A percentile compares a stretch with the other conserved stretches of the same genome.
Evolutionary conservation across 2,329 filamentous ascomycete species (phyloP).

Genomic region (Corinectria fuckeliana): DNA sequence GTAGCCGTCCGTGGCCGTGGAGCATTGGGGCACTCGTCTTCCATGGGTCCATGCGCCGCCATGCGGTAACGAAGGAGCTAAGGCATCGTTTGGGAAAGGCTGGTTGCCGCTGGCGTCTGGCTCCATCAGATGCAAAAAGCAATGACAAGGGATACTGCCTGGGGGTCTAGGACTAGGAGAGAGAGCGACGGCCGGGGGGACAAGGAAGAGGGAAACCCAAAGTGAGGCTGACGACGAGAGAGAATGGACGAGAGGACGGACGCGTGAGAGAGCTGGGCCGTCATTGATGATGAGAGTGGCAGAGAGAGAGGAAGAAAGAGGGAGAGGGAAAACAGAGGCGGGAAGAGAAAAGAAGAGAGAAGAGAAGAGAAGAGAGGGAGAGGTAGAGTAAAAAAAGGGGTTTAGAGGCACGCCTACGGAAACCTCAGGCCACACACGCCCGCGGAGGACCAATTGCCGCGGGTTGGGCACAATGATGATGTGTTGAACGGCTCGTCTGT

Average conservation of each 20-base stretch:
- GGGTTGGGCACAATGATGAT: conserved; percentile 25
- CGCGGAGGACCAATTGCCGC: conserved; percentile 14
- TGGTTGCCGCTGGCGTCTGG: conserved; percentile 24
- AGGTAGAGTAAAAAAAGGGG: neutral
- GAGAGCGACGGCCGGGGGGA: conserved; percentile 12
- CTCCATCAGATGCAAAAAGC: conserved; percentile 27
- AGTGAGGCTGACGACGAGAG: conserved; percentile 31
- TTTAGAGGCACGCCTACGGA: conserved; percentile 5
- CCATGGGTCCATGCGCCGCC: too few relatives aligned
- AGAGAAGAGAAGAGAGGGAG: neutral
- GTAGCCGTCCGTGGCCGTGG: too few relatives aligned
- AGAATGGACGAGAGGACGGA: neutral
- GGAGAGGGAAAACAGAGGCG: neutral
- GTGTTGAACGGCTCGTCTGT: neutral
- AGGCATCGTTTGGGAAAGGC: conserved; percentile 35
- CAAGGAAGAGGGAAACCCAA: conserved; percentile 29
- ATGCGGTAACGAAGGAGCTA: conserved; percentile 24
- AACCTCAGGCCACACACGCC: neutral
- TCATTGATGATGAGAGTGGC: neutral
- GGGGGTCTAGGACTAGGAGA: conserved; percentile 4
- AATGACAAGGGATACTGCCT: conserved; percentile 7
- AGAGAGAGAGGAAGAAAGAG: neutral
- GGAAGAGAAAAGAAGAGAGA: neutral
- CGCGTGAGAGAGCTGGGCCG: conserved; percentile 13
- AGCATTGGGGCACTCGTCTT: too few relatives aligned